Evolutionary conservation across 2,329 filamentous ascomycete species (phyloP).

Genomic region (Phaeophleospora eucalypticola): DNA sequence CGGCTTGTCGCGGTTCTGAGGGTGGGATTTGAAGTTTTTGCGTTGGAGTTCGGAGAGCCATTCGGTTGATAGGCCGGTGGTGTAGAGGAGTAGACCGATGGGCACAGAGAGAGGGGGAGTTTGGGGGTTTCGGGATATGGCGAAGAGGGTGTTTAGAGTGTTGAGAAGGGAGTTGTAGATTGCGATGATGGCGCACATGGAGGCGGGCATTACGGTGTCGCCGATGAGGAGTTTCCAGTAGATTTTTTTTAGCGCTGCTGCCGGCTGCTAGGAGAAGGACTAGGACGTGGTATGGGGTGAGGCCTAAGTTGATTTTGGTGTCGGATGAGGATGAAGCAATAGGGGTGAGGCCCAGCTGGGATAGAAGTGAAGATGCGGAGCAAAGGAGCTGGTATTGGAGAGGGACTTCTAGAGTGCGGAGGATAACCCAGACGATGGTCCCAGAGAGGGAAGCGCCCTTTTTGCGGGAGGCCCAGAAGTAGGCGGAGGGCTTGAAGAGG

Average conservation of each 20-base stretch:
- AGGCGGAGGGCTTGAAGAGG: slow-evolving; percentile 7
- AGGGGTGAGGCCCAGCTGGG: no score
- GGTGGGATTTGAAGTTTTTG: slow-evolving; percentile 23
- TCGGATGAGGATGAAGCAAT: no score
- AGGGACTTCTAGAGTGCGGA: slow-evolving; percentile 19
- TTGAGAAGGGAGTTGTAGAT: slow-evolving; percentile 26
- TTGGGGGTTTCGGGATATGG: no score
- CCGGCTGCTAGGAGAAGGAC: slow-evolving; percentile 23
- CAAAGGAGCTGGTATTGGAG: slow-evolving; percentile 21
- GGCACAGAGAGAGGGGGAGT: no score
- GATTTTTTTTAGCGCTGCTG: slow-evolving; percentile 24
- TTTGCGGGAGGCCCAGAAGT: slow-evolving; percentile 6
- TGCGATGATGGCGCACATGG: slow-evolving; percentile 15
- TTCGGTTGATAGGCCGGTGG: slow-evolving; percentile 21
- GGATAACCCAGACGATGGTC: slow-evolving; percentile 16
- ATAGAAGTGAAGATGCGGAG: no score
- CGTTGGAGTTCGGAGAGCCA: slow-evolving; percentile 28
- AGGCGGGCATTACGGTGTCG: slow-evolving; percentile 16
- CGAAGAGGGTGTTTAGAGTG: slow-evolving; percentile 21
- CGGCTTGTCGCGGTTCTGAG: slow-evolving; percentile 24
- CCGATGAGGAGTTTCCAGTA: slow-evolving; percentile 25
- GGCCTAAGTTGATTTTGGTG: no score
- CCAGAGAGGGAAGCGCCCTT: slow-evolving; percentile 12
- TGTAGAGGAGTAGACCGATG: slow-evolving; percentile 18
- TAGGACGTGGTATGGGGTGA: slow-evolving; percentile 21